phyloP scores from a whole-genome alignment of 2,329 filamentous ascomycete genomes.

The Fusarium sp. region DNA sequence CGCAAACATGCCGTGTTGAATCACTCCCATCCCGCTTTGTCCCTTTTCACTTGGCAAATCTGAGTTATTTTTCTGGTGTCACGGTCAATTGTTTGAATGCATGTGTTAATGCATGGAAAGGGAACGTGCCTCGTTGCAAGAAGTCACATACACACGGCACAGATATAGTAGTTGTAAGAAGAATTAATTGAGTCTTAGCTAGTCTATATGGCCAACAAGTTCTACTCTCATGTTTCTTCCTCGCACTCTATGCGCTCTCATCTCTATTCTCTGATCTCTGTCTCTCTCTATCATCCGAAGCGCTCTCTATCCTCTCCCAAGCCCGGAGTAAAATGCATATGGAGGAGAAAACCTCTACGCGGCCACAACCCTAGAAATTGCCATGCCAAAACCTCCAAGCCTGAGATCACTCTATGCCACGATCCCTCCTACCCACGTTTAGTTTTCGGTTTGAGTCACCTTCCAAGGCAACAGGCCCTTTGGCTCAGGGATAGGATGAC shows the following conservation, averaged over 20 bases:
- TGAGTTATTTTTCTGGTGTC: not conserved
- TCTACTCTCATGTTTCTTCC: not conserved
- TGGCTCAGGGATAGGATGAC: not conserved
- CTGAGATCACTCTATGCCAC: not conserved
- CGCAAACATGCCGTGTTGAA: not conserved
- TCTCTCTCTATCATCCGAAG: no score
- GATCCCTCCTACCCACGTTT: not conserved
- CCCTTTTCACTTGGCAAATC: not conserved
- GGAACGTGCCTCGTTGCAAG: no score
- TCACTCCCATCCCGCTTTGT: not conserved
- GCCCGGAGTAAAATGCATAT: not conserved
- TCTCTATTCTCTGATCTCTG: not conserved
- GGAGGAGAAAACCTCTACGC: not conserved
- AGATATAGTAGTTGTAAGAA: accelerated
- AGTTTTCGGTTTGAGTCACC: no score
- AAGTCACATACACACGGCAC: not conserved
- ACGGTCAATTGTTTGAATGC: no score
- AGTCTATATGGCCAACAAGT: not conserved
- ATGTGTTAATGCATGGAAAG: no score
- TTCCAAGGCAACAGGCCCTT: accelerated
- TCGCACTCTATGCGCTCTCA: no score
- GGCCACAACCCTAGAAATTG: not conserved
- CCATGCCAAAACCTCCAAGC: not conserved
- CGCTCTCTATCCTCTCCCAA: not conserved
- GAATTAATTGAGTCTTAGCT: not conserved